Conservation (phyloP, 2,329 filamentous ascomycete genomes). For the Epichloe sp. region DNA sequence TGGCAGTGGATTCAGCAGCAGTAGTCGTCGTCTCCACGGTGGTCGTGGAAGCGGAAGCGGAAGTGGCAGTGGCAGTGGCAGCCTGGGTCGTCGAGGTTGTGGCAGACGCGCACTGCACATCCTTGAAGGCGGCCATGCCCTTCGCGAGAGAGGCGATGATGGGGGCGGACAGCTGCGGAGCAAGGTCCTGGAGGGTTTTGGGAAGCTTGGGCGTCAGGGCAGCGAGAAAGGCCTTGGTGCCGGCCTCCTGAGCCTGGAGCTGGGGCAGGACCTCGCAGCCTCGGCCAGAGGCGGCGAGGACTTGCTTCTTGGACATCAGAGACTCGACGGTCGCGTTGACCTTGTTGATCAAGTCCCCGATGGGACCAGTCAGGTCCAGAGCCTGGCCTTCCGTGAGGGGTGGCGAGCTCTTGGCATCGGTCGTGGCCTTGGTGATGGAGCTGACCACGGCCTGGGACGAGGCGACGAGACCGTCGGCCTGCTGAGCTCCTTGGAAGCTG, state of each 20-base stretch:
- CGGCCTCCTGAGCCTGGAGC: not conserved
- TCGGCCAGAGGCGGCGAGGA: not conserved
- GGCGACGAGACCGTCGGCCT: conserved; percentile 1
- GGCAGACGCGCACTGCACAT: not conserved
- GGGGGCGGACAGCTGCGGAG: not conserved
- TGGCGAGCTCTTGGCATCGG: not conserved
- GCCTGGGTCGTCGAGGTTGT: not conserved
- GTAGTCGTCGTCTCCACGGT: not conserved
- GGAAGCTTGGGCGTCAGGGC: conserved; percentile 1
- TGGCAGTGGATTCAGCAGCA: not conserved
- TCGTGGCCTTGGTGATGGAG: not conserved
- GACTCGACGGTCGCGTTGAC: not conserved
- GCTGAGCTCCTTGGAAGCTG: not conserved
- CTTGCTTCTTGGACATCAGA: conserved; percentile 2
- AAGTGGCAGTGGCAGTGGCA: not conserved
- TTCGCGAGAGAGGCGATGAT: not conserved
- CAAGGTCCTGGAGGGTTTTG: not conserved
- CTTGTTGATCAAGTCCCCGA: not conserved
- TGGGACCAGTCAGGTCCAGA: not conserved
- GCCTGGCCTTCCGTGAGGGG: not conserved
- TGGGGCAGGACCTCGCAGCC: conserved; percentile 3
- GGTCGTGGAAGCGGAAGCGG: not conserved
- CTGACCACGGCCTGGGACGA: not conserved
- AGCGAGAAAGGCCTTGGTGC: not conserved
- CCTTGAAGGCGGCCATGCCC: conserved; percentile 3